phyloP scores from a whole-genome alignment of 495 filamentous ascomycete species.

The Wilcoxina mikolae region DNA sequence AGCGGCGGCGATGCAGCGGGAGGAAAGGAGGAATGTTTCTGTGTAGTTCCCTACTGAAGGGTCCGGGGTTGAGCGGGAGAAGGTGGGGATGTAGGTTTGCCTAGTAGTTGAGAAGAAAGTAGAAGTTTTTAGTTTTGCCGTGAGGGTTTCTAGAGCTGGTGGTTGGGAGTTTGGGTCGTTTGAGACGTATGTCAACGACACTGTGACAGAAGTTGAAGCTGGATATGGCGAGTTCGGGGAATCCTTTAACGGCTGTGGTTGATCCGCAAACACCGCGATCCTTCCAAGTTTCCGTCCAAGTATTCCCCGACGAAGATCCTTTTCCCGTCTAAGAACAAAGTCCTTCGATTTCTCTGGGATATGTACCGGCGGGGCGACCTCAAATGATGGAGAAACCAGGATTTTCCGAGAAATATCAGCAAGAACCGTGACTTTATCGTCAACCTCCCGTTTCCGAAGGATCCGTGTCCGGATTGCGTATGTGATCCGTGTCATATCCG shows the following conservation, averaged over 20 bases:
- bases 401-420: slow-evolving; percentile 45
- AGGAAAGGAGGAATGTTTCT: slow-evolving; percentile 47
- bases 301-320: slow-evolving; percentile 61
- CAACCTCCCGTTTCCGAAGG: slow-evolving; percentile 25
- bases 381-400: slow-evolving; percentile 56
- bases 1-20: slow-evolving; percentile 42
- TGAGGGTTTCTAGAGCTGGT: slow-evolving; percentile 51
- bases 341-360: slow-evolving; percentile 43
- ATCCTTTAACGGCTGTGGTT: slow-evolving; percentile 57
- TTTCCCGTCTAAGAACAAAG: slow-evolving; percentile 58
- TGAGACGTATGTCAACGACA: slow-evolving; percentile 27
- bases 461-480: slow-evolving; percentile 56
- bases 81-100: slow-evolving; percentile 45
- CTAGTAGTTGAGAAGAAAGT: slow-evolving; percentile 50
- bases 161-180: slow-evolving; percentile 34
- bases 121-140: slow-evolving; percentile 53
- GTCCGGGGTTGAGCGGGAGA: slow-evolving; percentile 34
- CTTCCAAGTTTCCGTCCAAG: slow-evolving; percentile 62
- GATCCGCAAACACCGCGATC: slow-evolving; percentile 53
- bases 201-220: slow-evolving; percentile 27
- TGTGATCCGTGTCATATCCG: slow-evolving; percentile 60
- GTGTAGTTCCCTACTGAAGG: slow-evolving; percentile 47
- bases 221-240: slow-evolving; percentile 32
- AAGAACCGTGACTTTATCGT: slow-evolving; percentile 28
- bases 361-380: slow-evolving; percentile 65